Percentiles rank a stretch among this genome's conserved stretches.
These are phyloP conservation scores for Adansonia gregorii DNA, from an alignment of 441 rosid genomes.

Conservation along the genomic window DNA sequence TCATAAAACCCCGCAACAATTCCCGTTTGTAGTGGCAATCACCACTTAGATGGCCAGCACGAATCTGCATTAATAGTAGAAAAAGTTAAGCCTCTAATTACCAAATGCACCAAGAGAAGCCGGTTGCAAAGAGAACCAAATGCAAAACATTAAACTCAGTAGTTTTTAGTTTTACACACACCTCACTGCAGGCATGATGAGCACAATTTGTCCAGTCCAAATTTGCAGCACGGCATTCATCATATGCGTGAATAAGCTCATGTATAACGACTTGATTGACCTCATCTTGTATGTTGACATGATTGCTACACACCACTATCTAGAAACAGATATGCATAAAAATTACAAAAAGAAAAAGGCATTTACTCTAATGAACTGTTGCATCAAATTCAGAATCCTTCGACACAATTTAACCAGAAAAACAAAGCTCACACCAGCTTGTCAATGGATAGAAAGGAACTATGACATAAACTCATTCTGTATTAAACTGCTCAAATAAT, in stretches of 20 bases:
- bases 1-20: conserved; percentile 70
- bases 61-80: conserved; percentile 53
- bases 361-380: conserved; percentile 19
- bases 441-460: background rate
- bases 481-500: background rate
- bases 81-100: background rate
- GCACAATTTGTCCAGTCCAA: conserved; percentile 89
- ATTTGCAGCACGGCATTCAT: conserved; percentile 85
- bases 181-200: conserved; percentile 98
- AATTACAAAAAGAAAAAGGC: background rate
- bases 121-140: conserved; percentile 4
- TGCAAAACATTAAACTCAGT: background rate
- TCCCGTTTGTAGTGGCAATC: conserved; percentile 96
- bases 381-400: background rate
- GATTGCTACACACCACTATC: conserved; percentile 83
- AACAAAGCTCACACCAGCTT: background rate
- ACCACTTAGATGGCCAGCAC: conserved; percentile 88
- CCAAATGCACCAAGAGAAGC: background rate
- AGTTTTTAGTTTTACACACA: conserved; percentile 24
- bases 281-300: conserved; percentile 70
- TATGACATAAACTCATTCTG: background rate
- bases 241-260: conserved; percentile 86
- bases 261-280: conserved; percentile 88
- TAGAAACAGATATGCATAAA: conserved; percentile 33
- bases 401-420: background rate